phyloP scores from a whole-genome alignment of 2,329 filamentous ascomycete species.

The Sporothrix curviconia region DNA sequence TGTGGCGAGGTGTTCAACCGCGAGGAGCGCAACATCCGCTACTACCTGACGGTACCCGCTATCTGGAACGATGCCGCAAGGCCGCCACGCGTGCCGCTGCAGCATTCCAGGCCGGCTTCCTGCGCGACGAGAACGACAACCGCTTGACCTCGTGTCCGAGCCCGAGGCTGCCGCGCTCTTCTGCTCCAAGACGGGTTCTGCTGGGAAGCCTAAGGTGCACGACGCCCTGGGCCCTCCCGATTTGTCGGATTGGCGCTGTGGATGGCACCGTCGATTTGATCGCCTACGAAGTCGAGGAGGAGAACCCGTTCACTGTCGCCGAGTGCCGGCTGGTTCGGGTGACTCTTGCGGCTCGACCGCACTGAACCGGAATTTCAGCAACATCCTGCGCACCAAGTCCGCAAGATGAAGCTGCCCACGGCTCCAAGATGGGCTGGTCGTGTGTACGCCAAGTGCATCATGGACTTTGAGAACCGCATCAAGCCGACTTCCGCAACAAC shows the following conservation, averaged over 20 bases:
- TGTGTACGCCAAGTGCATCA: conserved; percentile 98
- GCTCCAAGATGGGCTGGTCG: conserved; percentile 95
- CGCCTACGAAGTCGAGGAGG: conserved; percentile 96
- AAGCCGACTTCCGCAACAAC: conserved; percentile 99
- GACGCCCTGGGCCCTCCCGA: no score
- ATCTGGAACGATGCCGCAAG: conserved; percentile 99
- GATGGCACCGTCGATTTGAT: conserved; percentile 98
- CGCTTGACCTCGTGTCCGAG: conserved; percentile 91
- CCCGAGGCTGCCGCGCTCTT: conserved; percentile 96
- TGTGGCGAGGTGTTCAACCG: conserved; percentile 96
- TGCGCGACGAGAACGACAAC: conserved; percentile 96
- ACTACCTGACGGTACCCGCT: conserved; percentile 96
- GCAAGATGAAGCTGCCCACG: conserved; percentile 98
- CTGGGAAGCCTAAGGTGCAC: conserved; percentile 95
- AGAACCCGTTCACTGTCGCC: conserved; percentile 91
- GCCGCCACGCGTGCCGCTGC: conserved; percentile 90
- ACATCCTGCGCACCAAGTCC: conserved; percentile 92
- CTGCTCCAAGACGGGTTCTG: conserved; percentile 92
- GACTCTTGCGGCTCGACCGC: conserved; percentile 98
- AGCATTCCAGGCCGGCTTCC: conserved; percentile 94
- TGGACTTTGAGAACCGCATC: conserved; percentile 99
- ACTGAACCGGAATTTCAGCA: conserved; percentile 95
- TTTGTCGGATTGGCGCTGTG: conserved; percentile 95
- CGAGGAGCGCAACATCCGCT: conserved; percentile 95
- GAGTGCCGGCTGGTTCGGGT: conserved; percentile 93